Base-by-base conservation (phyloP, 352 stramenopile genomes). In the Elongisporangium undulatum region DNA sequence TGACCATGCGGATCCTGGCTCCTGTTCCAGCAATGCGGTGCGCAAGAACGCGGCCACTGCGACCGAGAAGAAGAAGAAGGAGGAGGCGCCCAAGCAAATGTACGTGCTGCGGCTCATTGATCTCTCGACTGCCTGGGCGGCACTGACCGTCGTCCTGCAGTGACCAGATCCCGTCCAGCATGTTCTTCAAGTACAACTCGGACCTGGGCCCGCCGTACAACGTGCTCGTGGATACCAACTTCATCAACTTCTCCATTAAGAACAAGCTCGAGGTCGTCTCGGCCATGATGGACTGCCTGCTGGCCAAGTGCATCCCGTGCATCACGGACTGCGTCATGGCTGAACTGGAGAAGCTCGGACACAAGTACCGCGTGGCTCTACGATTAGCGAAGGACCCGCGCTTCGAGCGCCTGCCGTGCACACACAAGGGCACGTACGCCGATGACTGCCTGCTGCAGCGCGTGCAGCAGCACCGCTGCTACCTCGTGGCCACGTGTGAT, bases 181-280 rank as follows among this genome's bases (percentile, higher is more conserved):
- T 99, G 66, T 99, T 99, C 74, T 99, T 99, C 82, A 97, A 99
- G 72, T 99, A 99, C 89, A 99, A 99, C 74, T 93, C 96, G 23
- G 92, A 98, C 51, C 82, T 99, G 16, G 98, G 98, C 4, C 95
- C 95, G 41, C 97, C 97, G 38, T 99, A 99, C 78, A 97, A 98
- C 77, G 88, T 99, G 49, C 77, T 99, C 15, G 85, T 99, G 51
- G 98, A 99, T 90, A 99, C 98, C 20, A 99, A 99, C 77, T 99
- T 99, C 86, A 99, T 99, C 76, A 99, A 99, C 74, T 99, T 99
- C 65, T 98, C 92, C 39, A 99, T 99, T 79, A 98, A 98, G 63
- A 98, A 99, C 85, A 97, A 98, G 69, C 89, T 99, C 59, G 98
- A 99, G 70, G 90, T 99, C 41, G 90, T 99, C 19, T 97, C 97